Conservation (phyloP, 2,329 filamentous ascomycete genomes). For the Epichloe glyceriae region DNA sequence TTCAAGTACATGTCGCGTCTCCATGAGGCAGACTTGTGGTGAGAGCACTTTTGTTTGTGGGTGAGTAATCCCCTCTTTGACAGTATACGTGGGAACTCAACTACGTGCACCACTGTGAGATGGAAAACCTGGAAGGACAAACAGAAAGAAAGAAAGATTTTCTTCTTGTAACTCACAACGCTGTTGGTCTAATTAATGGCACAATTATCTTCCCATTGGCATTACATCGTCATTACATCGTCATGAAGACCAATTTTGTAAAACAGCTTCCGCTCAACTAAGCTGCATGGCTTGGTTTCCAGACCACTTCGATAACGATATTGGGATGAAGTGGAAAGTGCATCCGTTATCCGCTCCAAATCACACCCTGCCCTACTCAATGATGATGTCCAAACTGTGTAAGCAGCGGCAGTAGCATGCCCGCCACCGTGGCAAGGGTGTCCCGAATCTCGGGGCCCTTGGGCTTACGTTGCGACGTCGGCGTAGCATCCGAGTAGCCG, state of each 20-base stretch:
- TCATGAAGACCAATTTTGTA: too few species aligned
- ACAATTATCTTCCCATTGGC: neutral
- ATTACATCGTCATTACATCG: too few species aligned
- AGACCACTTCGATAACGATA: too few species aligned
- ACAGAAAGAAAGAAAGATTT: neutral
- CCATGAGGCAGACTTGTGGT: too few species aligned
- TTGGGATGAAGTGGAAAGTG: neutral
- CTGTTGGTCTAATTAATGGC: neutral
- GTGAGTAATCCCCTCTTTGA: too few species aligned
- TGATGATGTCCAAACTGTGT: constrained; percentile 67
- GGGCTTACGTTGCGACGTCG: constrained; percentile 34
- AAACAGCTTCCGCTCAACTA: too few species aligned
- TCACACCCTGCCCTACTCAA: neutral
- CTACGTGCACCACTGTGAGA: too few species aligned
- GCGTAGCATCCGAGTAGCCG: constrained; percentile 38
- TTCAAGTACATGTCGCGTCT: too few species aligned
- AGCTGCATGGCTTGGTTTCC: too few species aligned
- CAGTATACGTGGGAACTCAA: too few species aligned
- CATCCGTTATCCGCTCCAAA: neutral
- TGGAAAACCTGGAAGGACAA: too few species aligned
- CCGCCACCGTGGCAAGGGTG: constrained; percentile 56
- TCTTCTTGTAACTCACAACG: neutral
- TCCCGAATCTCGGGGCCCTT: constrained; percentile 51
- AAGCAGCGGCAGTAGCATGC: constrained; percentile 66
- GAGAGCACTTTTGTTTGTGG: too few species aligned